Conservation (phyloP, 805 yeast species). For the Nakazawaea peltata region DNA sequence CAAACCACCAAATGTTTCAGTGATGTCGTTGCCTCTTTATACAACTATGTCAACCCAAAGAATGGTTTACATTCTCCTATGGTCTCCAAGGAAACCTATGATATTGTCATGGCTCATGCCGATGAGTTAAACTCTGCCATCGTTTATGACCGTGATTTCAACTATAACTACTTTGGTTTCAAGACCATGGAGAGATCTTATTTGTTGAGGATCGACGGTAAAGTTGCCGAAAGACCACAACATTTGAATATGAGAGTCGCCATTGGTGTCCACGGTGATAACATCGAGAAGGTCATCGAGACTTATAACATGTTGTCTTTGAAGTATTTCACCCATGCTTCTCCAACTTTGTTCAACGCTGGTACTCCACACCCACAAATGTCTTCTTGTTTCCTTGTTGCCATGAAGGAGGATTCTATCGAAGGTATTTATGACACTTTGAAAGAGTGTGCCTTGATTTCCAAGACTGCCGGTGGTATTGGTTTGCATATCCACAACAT, state of each 20-base stretch:
- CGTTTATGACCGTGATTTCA: constrained; percentile 64
- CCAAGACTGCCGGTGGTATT: constrained; percentile 94
- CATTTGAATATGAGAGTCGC: constrained; percentile 87
- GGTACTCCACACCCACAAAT: constrained; percentile 81
- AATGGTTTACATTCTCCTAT: constrained; percentile 54
- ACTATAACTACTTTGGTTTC: constrained; percentile 79
- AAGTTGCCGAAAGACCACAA: constrained; percentile 87
- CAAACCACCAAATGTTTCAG: constrained; percentile 74
- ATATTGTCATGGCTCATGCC: constrained; percentile 48
- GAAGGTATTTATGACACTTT: constrained; percentile 92
- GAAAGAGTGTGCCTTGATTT: constrained; percentile 81
- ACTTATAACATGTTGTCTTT: constrained; percentile 84
- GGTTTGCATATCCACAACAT: constrained; percentile 87
- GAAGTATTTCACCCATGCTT: constrained; percentile 86
- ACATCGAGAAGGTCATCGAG: constrained; percentile 60
- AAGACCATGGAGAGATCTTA: constrained; percentile 89
- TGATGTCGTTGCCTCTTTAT: constrained; percentile 58
- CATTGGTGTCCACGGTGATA: constrained; percentile 75
- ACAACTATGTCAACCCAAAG: constrained; percentile 63
- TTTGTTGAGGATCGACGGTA: constrained; percentile 54
- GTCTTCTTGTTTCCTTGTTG: constrained; percentile 88
- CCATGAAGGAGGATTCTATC: constrained; percentile 90
- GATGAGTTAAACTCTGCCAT: constrained; percentile 63
- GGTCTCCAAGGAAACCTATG: constrained; percentile 52
- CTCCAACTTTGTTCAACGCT: constrained; percentile 91